Conservation (phyloP, 2,329 filamentous ascomycete genomes). For the Rugonectria rugulosa region DNA sequence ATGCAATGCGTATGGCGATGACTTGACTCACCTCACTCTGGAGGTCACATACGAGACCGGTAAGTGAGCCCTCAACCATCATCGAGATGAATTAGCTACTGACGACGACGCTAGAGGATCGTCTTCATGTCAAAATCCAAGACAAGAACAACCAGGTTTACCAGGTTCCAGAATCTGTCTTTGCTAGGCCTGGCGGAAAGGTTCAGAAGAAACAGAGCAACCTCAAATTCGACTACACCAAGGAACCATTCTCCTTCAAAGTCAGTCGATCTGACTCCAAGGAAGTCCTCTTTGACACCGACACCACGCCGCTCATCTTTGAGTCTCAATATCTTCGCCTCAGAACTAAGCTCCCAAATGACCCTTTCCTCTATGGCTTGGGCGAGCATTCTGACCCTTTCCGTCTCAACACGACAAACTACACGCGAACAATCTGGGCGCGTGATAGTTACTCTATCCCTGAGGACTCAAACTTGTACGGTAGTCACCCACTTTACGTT, state of each 20-base stretch:
- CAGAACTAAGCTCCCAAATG: constrained; percentile 71
- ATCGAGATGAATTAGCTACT: neutral
- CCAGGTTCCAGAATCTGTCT: constrained; percentile 74
- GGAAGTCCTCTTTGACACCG: constrained; percentile 73
- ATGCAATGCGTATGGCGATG: constrained; percentile 82
- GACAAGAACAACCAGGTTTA: constrained; percentile 75
- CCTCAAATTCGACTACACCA: constrained; percentile 55
- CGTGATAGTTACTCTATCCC: constrained; percentile 66
- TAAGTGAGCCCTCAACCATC: neutral
- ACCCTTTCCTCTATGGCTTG: constrained; percentile 78
- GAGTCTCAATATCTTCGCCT: constrained; percentile 80
- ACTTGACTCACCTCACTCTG: constrained; percentile 71
- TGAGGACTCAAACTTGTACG: constrained; percentile 71
- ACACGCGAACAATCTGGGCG: constrained; percentile 69
- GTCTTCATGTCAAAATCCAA: constrained; percentile 75
- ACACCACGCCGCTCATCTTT: constrained; percentile 72
- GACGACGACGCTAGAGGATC: constrained; percentile 48
- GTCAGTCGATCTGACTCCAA: constrained; percentile 53
- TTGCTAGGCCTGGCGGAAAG: constrained; percentile 59
- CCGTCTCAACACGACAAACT: constrained; percentile 69
- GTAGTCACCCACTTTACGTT: constrained; percentile 77
- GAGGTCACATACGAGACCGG: constrained; percentile 57
- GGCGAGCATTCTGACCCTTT: constrained; percentile 80
- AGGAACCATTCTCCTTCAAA: constrained; percentile 71
- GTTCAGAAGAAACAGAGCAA: constrained; percentile 44